Evolutionary conservation across 257 asterid genomes (phyloP), one percentile per base, ranked within the genome.

Genomic region (Penstemon eatonii): DNA sequence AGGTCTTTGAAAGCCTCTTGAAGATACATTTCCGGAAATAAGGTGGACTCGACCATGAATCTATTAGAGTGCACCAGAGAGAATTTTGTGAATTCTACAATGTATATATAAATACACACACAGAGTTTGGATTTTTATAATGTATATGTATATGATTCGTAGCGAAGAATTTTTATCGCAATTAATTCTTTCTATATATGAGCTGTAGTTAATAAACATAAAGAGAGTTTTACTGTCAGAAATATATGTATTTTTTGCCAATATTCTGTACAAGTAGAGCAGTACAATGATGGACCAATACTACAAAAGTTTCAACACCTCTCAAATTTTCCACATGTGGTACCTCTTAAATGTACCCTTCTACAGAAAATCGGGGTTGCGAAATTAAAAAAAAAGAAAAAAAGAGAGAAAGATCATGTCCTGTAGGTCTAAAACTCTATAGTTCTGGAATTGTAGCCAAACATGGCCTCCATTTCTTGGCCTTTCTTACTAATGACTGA

Each of bases 401-500:
- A 3, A 0, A 12, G 4, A 10, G 5, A 10, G n/a, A 12, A 12
- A 3, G 36, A 0, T 3, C 45, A 46, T 9, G 1, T 36, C 39
- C 36, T 44, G 9, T 45, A 45, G 2, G 12, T 47, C 4, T 11
- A 49, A 15, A 54, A 25, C 43, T 63, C 63, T 63, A 69, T 33
- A 75, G 69, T 69, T 84, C 85, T 0, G 81, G 84, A 73, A 82
- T 77, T 5, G 87, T 75, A 66, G 72, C 80, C 62, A 83, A 76
- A 59, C 83, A 81, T 10, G 89, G 81, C 63, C 60, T 75, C 87
- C 91, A 84, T 63, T 78, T 77, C 77, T 47, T 68, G 4, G 70
- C 63, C 57, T 56, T 44, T 55, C 45, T 65, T 47, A 57, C 13
- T 6, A 43, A 19, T 1, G 70, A 60, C 43, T 56, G 90, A 70